Conservation (phyloP, 495 filamentous ascomycete genomes). For the Aeminium ludgeri region DNA sequence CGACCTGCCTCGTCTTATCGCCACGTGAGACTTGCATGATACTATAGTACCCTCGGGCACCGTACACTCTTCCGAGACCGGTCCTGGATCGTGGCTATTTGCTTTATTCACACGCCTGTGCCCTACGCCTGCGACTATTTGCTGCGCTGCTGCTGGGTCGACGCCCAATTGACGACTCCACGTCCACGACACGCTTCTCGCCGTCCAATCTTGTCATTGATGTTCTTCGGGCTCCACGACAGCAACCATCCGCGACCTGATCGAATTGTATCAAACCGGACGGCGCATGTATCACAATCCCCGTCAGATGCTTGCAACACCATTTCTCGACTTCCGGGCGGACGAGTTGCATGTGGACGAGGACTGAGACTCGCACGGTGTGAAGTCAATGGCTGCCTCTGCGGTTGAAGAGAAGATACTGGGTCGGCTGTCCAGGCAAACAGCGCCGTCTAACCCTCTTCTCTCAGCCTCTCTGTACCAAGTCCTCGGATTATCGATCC, state of each 20-base stretch:
- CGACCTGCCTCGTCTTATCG: too few relatives aligned
- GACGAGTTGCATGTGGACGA: not conserved
- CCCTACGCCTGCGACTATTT: too few relatives aligned
- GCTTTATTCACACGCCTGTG: too few relatives aligned
- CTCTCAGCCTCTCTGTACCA: conserved; percentile 73
- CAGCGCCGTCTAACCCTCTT: conserved; percentile 50
- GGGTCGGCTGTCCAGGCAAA: conserved; percentile 63
- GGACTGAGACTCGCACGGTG: not conserved
- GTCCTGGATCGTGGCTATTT: too few relatives aligned
- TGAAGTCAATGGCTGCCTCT: conserved; percentile 65
- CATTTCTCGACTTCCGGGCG: not conserved
- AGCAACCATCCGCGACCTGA: not conserved
- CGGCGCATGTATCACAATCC: not conserved
- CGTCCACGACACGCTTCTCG: too few relatives aligned
- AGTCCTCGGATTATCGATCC: conserved; percentile 75
- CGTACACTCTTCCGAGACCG: too few relatives aligned
- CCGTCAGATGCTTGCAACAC: not conserved
- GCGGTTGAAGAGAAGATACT: conserved; percentile 96
- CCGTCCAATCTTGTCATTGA: too few relatives aligned
- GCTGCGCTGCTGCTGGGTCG: too few relatives aligned
- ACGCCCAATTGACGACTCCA: too few relatives aligned
- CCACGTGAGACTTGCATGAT: too few relatives aligned
- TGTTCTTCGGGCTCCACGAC: not conserved
- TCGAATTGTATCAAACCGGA: not conserved
- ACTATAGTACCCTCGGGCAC: too few relatives aligned